Evolutionary conservation across 2,329 filamentous ascomycete genomes (phyloP).

Genomic region (Grosmannia huntii): DNA sequence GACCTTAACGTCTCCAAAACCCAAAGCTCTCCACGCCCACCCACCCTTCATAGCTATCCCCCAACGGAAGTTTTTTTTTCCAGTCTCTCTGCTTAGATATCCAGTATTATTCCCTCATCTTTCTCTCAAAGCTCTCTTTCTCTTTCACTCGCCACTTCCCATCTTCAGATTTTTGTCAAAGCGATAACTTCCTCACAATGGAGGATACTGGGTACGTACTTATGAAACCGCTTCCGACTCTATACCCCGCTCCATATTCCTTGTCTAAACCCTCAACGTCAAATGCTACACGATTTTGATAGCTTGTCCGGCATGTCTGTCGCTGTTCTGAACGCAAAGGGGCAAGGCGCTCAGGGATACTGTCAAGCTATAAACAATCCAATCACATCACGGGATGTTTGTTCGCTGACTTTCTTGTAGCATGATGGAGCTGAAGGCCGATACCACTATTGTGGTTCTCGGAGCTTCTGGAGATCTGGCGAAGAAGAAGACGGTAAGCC

Average conservation of each 20-base stretch:
- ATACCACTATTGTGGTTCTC: constrained; percentile 92
- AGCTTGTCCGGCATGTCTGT: not conserved
- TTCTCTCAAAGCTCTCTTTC: not conserved
- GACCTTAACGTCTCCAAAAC: not conserved
- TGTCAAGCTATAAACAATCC: too few species aligned
- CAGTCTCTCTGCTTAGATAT: not conserved
- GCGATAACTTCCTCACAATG: not conserved
- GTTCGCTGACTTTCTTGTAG: constrained; percentile 29
- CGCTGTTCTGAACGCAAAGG: not conserved
- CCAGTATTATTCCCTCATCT: not conserved
- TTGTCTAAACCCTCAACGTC: not conserved
- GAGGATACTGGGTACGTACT: constrained; percentile 1
- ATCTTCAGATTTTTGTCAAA: not conserved
- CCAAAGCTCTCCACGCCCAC: not conserved
- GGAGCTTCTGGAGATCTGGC: constrained; percentile 95
- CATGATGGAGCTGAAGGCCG: constrained; percentile 91
- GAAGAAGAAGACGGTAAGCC: constrained; percentile 92
- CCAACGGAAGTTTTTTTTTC: not conserved
- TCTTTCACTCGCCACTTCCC: not conserved
- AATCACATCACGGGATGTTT: not conserved
- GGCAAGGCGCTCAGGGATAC: too few species aligned
- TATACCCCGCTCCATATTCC: not conserved
- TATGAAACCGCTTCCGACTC: not conserved
- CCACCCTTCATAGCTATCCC: not conserved
- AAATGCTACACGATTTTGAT: too few species aligned